Conservation (phyloP, 106 monocot genomes). For the Iris macrosiphon region DNA sequence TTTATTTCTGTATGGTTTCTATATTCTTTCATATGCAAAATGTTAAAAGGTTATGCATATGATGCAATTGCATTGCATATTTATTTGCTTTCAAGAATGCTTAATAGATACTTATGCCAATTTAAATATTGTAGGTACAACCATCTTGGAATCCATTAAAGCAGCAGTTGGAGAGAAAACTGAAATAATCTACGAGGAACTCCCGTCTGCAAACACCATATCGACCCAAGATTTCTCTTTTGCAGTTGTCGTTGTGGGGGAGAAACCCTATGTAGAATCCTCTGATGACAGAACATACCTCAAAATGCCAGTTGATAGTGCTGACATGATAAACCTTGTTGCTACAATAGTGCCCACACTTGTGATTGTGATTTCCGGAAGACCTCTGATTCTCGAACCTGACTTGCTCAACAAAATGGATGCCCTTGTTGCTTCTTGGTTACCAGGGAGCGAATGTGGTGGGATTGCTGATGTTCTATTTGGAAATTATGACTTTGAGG, state of each 20-base stretch:
- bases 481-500: constrained; percentile 55
- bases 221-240: constrained; percentile 29
- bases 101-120: too few species aligned
- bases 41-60: too few species aligned
- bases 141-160: constrained; percentile 43
- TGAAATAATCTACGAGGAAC: constrained; percentile 38
- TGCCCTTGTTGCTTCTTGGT: constrained; percentile 54
- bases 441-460: constrained; percentile 54
- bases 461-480: constrained; percentile 58
- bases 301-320: constrained; percentile 36
- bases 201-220: constrained; percentile 39
- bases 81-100: too few species aligned
- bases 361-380: constrained; percentile 53
- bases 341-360: constrained; percentile 46
- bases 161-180: constrained; percentile 34
- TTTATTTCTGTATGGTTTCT: too few species aligned
- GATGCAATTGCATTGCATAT: too few species aligned
- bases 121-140: constrained; percentile 62
- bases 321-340: constrained; percentile 18
- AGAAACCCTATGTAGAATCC: constrained; percentile 46
- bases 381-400: constrained; percentile 40
- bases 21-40: too few species aligned
- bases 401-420: constrained; percentile 33
- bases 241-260: constrained; percentile 51
- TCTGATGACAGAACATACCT: constrained; percentile 45